Evolutionary conservation across 805 yeast species (phyloP).

Genomic region (Candida insectorum): DNA sequence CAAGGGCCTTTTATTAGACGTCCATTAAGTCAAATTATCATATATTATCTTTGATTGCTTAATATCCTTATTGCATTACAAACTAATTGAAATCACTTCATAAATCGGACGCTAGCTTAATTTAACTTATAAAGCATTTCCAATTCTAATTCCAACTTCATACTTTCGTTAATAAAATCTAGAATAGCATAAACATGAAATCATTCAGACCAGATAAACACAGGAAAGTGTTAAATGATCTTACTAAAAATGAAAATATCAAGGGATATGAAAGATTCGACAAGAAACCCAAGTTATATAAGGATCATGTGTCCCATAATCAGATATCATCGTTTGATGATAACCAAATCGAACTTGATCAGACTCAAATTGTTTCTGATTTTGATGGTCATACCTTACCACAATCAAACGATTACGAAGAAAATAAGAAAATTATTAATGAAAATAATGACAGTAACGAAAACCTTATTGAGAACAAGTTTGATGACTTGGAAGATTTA

Average conservation of each 20-base stretch:
- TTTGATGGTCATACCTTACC: slow-evolving; percentile 3
- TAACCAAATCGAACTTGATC: slow-evolving; percentile 6
- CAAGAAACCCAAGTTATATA: slow-evolving; percentile 10
- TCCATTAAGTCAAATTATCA: too few species aligned
- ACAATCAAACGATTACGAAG: neutral
- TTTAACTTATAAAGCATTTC: too few species aligned
- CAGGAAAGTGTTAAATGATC: slow-evolving; percentile 29
- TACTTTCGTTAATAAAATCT: slow-evolving; percentile 6
- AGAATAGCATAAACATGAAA: too few species aligned
- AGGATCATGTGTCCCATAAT: slow-evolving; percentile 2
- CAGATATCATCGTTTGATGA: slow-evolving; percentile 3
- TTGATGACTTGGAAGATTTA: slow-evolving; percentile 15
- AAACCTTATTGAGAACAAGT: too few species aligned
- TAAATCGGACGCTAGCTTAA: too few species aligned
- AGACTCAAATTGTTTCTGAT: slow-evolving; percentile 6
- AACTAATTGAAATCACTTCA: too few species aligned
- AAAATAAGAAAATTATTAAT: slow-evolving; percentile 1
- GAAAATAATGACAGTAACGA: neutral
- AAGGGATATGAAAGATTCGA: slow-evolving; percentile 11
- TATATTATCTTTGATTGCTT: too few species aligned
- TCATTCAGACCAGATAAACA: slow-evolving; percentile 9
- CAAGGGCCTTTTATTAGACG: too few species aligned
- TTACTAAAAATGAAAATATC: slow-evolving; percentile 22
- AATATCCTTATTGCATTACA: too few species aligned
- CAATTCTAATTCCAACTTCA: slow-evolving; percentile 2